Percentiles rank a stretch among this genome's conserved stretches.
These are phyloP conservation scores for Beverwykella pulmonaria DNA, from an alignment of 495 filamentous ascomycete species.

Conservation along the genomic window DNA sequence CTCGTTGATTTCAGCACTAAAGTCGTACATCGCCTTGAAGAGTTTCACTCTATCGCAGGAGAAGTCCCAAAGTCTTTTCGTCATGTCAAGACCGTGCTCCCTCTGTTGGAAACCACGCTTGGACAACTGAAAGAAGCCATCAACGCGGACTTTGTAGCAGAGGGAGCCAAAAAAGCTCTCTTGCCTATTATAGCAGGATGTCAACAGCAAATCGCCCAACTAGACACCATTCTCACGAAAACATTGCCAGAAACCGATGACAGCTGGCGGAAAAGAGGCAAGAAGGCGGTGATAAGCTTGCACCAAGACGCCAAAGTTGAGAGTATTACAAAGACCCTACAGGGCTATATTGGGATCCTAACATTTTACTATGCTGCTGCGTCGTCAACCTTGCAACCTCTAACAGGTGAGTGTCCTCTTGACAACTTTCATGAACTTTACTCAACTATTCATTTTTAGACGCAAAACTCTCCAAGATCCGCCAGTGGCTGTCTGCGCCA, in stretches of 20 bases:
- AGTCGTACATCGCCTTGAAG: conserved; percentile 41
- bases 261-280: conserved; percentile 23
- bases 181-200: conserved; percentile 36
- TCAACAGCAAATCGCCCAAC: background rate
- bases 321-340: conserved; percentile 37
- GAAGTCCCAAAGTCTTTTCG: conserved; percentile 42
- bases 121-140: conserved; percentile 32
- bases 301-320: conserved; percentile 38
- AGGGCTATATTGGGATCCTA: conserved; percentile 34
- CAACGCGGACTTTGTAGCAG: conserved; percentile 25
- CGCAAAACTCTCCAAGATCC: conserved; percentile 6
- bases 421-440: too few species aligned
- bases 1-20: conserved; percentile 47
- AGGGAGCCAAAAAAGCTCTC: conserved; percentile 31
- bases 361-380: conserved; percentile 32
- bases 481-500: conserved; percentile 16
- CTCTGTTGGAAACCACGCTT: conserved; percentile 41
- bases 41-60: conserved; percentile 37
- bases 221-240: conserved; percentile 7
- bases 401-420: too few species aligned
- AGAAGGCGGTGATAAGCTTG: conserved; percentile 38
- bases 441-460: too few species aligned
- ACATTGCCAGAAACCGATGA: conserved; percentile 33
- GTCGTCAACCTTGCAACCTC: conserved; percentile 17
- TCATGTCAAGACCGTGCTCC: conserved; percentile 43